A percentile compares a stretch with the other conserved stretches of the same genome.
Evolutionary conservation across 129 eudicot species (phyloP).

Genomic region (carrot (Daucus carota)): DH1_v3.0 NC_030384.2:42130001-42130500

Average conservation of each 20-base stretch:
- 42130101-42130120: constrained; percentile 55
- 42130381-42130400: no score
- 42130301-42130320: no score
- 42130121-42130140: background rate
- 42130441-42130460: no score
- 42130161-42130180: background rate
- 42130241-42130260: background rate
- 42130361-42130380: no score
- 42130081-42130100: constrained; percentile 74
- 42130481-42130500: no score
- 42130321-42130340: no score
- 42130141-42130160: background rate
- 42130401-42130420: no score
- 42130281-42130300: background rate
- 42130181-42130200: background rate
- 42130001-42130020: background rate
- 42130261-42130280: background rate
- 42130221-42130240: background rate
- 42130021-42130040: constrained; percentile 53
- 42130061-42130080: constrained; percentile 77
- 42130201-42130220: background rate
- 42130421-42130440: no score
- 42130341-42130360: no score
- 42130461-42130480: no score
- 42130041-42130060: constrained; percentile 79